Percentiles rank a stretch among this genome's conserved stretches.
Evolutionary conservation across 257 asterid genomes (phyloP).

Genomic region (Capsicum rhomboideum): DNA sequence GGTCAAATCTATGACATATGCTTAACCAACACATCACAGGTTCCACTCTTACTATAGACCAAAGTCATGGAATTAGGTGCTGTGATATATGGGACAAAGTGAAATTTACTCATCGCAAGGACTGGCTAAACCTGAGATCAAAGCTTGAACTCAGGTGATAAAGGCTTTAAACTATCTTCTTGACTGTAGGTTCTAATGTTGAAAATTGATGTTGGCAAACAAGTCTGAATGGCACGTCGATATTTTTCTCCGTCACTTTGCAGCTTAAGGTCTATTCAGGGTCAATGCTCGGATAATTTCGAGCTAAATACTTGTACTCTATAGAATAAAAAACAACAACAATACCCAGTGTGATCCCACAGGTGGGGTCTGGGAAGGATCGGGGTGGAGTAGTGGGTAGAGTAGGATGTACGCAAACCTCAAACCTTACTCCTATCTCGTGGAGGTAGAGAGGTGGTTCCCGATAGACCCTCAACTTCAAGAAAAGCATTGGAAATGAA

Average conservation of each 20-base stretch:
- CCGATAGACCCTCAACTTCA: too few relatives aligned
- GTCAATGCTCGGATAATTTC: too few relatives aligned
- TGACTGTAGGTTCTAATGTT: background rate
- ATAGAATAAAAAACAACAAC: too few relatives aligned
- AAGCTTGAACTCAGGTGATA: background rate
- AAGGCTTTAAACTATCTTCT: background rate
- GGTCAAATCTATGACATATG: background rate
- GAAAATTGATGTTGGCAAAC: background rate
- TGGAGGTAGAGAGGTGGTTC: too few relatives aligned
- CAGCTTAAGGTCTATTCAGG: background rate
- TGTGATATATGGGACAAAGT: background rate
- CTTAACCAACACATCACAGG: background rate
- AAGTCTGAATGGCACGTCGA: background rate
- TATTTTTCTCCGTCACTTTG: background rate
- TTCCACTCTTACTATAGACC: background rate
- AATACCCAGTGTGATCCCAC: too few relatives aligned
- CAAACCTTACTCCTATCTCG: too few relatives aligned
- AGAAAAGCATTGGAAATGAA: too few relatives aligned
- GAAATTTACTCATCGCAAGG: background rate
- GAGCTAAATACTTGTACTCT: background rate
- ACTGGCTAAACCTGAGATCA: background rate
- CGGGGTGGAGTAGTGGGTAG: too few relatives aligned
- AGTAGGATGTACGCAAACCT: too few relatives aligned
- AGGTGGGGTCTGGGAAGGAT: too few relatives aligned
- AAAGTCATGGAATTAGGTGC: background rate